These are phyloP conservation scores for Alloascoidea africana DNA, from an alignment of 805 yeast species.

Conservation along the genomic window DNA sequence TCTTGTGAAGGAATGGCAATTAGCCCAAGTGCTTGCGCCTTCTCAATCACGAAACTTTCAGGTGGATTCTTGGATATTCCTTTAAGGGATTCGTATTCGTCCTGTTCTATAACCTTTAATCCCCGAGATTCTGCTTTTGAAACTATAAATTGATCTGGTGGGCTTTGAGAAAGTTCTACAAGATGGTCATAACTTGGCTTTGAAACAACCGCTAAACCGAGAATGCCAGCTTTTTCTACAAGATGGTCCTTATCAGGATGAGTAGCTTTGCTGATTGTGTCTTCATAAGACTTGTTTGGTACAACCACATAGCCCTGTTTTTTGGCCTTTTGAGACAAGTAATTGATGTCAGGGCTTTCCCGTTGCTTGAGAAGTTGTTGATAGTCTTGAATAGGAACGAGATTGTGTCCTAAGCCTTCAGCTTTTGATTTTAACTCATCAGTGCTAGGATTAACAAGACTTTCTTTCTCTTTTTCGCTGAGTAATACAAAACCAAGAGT, in stretches of 20 bases:
- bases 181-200: slow-evolving; percentile 1
- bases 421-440: background rate
- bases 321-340: background rate
- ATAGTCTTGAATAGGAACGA: background rate
- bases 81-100: background rate
- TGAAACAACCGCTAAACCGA: slow-evolving; percentile 3
- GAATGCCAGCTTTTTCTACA: slow-evolving; percentile 2
- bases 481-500: background rate
- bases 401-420: background rate
- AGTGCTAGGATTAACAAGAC: background rate
- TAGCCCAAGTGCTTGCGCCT: background rate
- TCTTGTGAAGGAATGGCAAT: background rate
- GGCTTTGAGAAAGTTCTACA: background rate
- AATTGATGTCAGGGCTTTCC: slow-evolving; percentile 3
- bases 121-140: slow-evolving; percentile 5
- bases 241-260: slow-evolving; percentile 3
- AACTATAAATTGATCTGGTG: slow-evolving; percentile 12
- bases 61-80: background rate
- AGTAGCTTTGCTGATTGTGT: background rate
- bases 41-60: background rate
- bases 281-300: background rate
- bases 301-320: background rate
- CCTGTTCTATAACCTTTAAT: background rate
- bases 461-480: background rate
- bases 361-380: background rate